Percentiles rank a stretch among this genome's conserved stretches.
These are phyloP conservation scores for Hirsutella rhossiliensis DNA, from an alignment of 2,329 filamentous ascomycete species.

Conservation along the genomic window DNA sequence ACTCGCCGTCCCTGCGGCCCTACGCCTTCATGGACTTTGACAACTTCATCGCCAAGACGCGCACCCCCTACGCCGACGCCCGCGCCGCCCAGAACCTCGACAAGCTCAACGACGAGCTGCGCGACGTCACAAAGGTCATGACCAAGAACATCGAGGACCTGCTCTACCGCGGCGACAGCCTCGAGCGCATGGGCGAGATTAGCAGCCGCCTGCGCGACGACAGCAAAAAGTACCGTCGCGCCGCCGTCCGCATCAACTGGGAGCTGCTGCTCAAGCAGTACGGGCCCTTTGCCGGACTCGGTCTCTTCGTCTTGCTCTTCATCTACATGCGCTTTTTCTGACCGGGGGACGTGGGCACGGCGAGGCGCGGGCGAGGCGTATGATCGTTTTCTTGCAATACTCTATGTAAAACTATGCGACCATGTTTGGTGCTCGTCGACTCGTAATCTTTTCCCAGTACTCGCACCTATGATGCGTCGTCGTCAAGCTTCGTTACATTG, in stretches of 20 bases:
- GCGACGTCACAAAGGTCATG: conserved; percentile 98
- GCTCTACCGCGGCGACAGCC: conserved; percentile 82
- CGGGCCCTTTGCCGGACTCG: conserved; percentile 75
- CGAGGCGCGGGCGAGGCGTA: background rate
- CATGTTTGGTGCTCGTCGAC: too few species aligned
- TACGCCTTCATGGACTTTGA: conserved; percentile 99
- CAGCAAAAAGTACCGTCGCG: conserved; percentile 84
- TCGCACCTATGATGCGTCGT: too few species aligned
- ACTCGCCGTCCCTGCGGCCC: conserved; percentile 63
- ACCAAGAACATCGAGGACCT: conserved; percentile 99
- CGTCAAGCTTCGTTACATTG: too few species aligned
- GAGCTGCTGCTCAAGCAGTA: conserved; percentile 95
- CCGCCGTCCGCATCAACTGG: conserved; percentile 96
- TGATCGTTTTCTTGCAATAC: too few species aligned
- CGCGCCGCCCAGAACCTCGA: conserved; percentile 87
- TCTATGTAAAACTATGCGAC: too few species aligned
- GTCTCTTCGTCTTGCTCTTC: conserved; percentile 72
- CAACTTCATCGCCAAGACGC: conserved; percentile 87
- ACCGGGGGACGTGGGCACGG: conserved; percentile 6
- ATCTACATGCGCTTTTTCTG: conserved; percentile 91
- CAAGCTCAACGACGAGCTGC: conserved; percentile 90
- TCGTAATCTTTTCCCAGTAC: too few species aligned
- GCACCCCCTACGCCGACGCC: conserved; percentile 86
- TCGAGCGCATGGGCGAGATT: conserved; percentile 96
- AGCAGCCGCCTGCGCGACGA: conserved; percentile 80